Percentiles rank a stretch among this genome's conserved stretches.
Conservation (phyloP, 23 red algal genomes). For the Cyanidioschyzon merolae region DNA sequence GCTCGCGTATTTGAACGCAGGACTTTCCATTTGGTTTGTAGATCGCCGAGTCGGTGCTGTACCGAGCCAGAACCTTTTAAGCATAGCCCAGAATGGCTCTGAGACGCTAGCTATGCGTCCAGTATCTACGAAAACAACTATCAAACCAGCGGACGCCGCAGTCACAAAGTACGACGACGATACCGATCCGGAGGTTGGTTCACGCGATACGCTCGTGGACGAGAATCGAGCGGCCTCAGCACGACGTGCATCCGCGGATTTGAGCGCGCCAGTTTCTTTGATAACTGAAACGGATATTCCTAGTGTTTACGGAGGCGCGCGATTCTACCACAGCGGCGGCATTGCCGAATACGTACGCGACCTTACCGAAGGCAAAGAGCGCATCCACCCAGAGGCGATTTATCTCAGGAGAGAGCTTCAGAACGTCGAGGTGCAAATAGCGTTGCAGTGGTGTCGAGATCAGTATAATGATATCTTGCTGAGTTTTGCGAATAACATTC, state of each 20-base stretch:
- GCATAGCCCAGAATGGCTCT: not conserved
- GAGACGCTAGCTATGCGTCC: not conserved
- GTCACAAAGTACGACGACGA: not conserved
- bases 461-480: constrained; percentile 74
- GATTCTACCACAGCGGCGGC: constrained; percentile 53
- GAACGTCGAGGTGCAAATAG: constrained; percentile 47
- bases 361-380: constrained; percentile 38
- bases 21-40: constrained; percentile 61
- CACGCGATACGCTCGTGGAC: not conserved
- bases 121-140: too few relatives aligned
- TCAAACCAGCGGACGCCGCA: too few relatives aligned
- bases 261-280: not conserved
- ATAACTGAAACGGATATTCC: not conserved
- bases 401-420: constrained; percentile 43
- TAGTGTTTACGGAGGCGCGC: not conserved
- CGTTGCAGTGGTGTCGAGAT: constrained; percentile 74
- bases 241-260: not conserved
- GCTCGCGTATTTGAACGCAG: constrained; percentile 86
- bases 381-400: constrained; percentile 45
- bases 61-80: not conserved
- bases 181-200: not conserved
- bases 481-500: constrained; percentile 93
- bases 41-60: constrained; percentile 17
- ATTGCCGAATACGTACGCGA: constrained; percentile 67
- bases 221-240: not conserved